These are phyloP conservation scores for Zelonia costaricensis DNA, from an alignment of 208 protist species.

Conservation along the genomic window DNA sequence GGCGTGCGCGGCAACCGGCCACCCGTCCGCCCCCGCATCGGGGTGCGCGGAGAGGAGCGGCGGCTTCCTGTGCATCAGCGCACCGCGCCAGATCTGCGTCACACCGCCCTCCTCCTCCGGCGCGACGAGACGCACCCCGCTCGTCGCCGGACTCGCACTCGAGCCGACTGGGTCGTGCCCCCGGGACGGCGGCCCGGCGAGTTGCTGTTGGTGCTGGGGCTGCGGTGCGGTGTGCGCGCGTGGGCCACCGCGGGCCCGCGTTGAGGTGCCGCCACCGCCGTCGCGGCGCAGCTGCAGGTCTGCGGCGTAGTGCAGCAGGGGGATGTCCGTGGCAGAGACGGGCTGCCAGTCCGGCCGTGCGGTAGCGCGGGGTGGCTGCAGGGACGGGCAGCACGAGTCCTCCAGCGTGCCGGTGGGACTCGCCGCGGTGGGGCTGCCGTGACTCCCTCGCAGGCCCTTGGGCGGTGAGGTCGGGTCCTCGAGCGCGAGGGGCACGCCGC, in stretches of 20 bases:
- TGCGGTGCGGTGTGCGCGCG: background rate
- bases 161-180: too few species aligned
- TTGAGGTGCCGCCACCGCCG: slow-evolving; percentile 2
- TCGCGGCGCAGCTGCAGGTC: slow-evolving; percentile 42
- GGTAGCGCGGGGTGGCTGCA: slow-evolving; percentile 2
- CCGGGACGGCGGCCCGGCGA: too few species aligned
- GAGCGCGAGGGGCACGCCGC: slow-evolving; percentile 6
- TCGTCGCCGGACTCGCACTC: too few species aligned
- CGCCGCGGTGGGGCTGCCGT: too few species aligned
- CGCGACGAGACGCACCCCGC: slow-evolving; percentile 17
- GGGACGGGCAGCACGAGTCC: too few species aligned
- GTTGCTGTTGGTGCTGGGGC: background rate
- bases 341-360: slow-evolving; percentile 55
- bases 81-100: slow-evolving; percentile 57
- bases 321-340: slow-evolving; percentile 54
- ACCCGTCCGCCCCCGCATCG: background rate
- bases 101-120: slow-evolving; percentile 47
- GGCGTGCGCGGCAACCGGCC: too few species aligned
- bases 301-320: slow-evolving; percentile 50
- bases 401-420: too few species aligned
- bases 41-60: background rate
- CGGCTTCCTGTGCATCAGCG: slow-evolving; percentile 11
- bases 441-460: too few species aligned
- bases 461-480: background rate
- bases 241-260: background rate